Conservation (phyloP, 768 basidiomycete species). For the Termitomyces sp. region DNA sequence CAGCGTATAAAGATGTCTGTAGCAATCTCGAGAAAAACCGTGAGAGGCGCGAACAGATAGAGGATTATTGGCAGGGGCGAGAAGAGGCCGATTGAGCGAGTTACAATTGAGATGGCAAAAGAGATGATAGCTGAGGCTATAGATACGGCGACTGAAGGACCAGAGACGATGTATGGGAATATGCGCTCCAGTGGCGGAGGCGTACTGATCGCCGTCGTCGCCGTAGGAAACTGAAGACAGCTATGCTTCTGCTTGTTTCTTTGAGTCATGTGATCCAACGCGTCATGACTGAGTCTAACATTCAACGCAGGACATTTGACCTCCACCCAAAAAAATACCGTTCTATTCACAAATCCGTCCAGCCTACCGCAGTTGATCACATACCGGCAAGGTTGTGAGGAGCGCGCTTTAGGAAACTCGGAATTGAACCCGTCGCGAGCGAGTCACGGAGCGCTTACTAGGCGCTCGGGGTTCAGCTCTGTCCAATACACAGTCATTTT, state of each 20-base stretch:
- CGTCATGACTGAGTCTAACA: too few species aligned
- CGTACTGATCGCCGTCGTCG: neutral
- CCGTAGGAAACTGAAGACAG: neutral
- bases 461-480: too few species aligned
- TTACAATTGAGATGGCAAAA: neutral
- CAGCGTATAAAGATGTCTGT: conserved; percentile 36
- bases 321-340: too few species aligned
- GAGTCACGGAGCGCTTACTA: too few species aligned
- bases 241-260: neutral
- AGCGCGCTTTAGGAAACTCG: too few species aligned
- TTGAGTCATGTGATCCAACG: neutral
- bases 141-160: conserved; percentile 3
- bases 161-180: conserved; percentile 10
- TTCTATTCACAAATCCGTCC: too few species aligned
- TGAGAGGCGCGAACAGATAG: conserved; percentile 44
- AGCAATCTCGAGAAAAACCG: conserved; percentile 33
- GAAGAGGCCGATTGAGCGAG: conserved; percentile 3
- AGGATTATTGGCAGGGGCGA: conserved; percentile 24
- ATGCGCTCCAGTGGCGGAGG: conserved; percentile 12
- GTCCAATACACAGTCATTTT: too few species aligned
- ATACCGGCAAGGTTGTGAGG: too few species aligned
- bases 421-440: too few species aligned
- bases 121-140: neutral
- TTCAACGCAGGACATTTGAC: too few species aligned
- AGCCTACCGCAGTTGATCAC: too few species aligned